Evolutionary conservation across 768 basidiomycete genomes (phyloP), one percentile per base, ranked within the genome.

Genomic region (Calocybe gangraenosa): DNA sequence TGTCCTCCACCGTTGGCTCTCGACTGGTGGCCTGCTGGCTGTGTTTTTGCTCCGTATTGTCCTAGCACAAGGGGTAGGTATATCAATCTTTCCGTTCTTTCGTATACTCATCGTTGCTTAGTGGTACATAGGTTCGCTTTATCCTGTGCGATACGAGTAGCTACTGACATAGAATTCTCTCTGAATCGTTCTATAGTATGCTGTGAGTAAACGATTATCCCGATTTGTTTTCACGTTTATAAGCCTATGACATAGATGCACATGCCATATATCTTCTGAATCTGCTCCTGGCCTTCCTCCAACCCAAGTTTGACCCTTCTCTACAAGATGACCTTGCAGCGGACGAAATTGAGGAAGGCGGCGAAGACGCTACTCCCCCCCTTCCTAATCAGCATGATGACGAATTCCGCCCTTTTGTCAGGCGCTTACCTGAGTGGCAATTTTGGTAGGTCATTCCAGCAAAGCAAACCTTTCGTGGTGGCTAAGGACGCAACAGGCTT

Each of bases 251-350:
- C n/a, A 14, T 49, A 88, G 87, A 95, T 61, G 94, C 89, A 14
- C 84, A 89, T 54, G 93, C 91, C 22, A 97, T 96, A 55, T 97
- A 97, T 68, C 81, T 95, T 51, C 78, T 97, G 48, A 96, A 99
- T 70, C 81, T 99, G 42, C 82, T 99, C 44, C 78, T 99, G 53
- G 95, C 96, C 1, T 99, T 99, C 75, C 75, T 99, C 14, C 94
- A 97, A 71, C 96, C 96, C 25, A 90, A 87, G 63, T 98, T 99
- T 63, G 96, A 99, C 66, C 95, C 96, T 0, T 95, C 94, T 1
- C 70, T 97, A 23, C 87, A 93, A 53, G 91, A 91, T 37, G 96
- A 99, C 63, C 71, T 97, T 10, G 74, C 91, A 51, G 96, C 92
- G 1, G 89, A 94, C 53, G 94, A 97, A 59, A 87, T 96, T 15